Evolutionary conservation across 495 filamentous ascomycete genomes (phyloP).

Genomic region (Melanomma pulvis-pyrius): DNA sequence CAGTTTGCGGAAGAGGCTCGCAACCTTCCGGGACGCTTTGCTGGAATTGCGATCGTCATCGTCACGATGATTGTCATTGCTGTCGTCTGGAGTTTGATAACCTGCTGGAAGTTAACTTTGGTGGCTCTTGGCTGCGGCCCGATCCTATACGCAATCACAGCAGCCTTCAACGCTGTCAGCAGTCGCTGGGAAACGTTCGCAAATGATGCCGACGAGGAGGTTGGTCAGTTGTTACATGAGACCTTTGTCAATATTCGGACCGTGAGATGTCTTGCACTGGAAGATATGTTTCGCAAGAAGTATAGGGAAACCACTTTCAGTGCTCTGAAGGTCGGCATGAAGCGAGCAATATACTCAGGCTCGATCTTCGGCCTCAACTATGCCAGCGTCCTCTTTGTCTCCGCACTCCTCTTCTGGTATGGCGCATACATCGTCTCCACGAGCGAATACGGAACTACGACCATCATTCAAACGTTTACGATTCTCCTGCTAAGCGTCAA

Average conservation of each 20-base stretch:
- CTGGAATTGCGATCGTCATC: slow-evolving; percentile 67
- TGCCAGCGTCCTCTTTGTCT: slow-evolving; percentile 68
- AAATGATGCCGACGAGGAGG: slow-evolving; percentile 60
- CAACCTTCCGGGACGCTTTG: slow-evolving; percentile 77
- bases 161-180: slow-evolving; percentile 52
- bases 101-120: slow-evolving; percentile 81
- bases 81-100: slow-evolving; percentile 70
- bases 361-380: slow-evolving; percentile 76
- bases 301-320: slow-evolving; percentile 54
- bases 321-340: slow-evolving; percentile 59
- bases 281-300: slow-evolving; percentile 72
- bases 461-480: slow-evolving; percentile 75
- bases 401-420: slow-evolving; percentile 85
- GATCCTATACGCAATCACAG: slow-evolving; percentile 64
- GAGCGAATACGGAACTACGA: slow-evolving; percentile 52
- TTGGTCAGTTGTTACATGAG: slow-evolving; percentile 69
- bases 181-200: slow-evolving; percentile 70
- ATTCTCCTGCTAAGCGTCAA: slow-evolving; percentile 79
- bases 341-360: slow-evolving; percentile 65
- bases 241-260: slow-evolving; percentile 81
- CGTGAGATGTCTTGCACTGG: slow-evolving; percentile 76
- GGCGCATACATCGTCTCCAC: slow-evolving; percentile 64
- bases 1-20: slow-evolving; percentile 86
- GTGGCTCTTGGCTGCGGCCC: slow-evolving; percentile 72
- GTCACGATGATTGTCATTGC: slow-evolving; percentile 65